Evolutionary conservation across 306 rosid species (phyloP).

Genomic region (Vigna nakashimae): DNA sequence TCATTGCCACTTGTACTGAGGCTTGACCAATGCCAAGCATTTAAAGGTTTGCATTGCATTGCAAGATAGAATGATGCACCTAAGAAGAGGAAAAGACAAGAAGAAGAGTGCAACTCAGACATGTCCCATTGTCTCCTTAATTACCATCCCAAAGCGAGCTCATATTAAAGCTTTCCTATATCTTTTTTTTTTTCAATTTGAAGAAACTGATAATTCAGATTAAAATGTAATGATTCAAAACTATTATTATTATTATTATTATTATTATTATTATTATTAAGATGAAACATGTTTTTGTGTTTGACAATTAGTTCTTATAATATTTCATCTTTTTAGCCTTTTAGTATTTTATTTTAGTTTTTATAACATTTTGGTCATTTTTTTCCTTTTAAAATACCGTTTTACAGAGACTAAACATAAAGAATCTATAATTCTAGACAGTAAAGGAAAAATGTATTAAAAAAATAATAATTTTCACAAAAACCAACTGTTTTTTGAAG

Average conservation of each 20-base stretch:
- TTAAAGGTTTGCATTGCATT: constrained; percentile 57
- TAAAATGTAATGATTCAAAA: constrained; percentile 10
- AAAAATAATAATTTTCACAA: no score
- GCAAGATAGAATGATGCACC: constrained; percentile 60
- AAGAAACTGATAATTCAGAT: not conserved
- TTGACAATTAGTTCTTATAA: no score
- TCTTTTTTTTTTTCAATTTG: not conserved
- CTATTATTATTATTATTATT: not conserved
- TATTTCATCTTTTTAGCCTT: no score
- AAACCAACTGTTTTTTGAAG: no score
- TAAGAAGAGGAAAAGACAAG: constrained; percentile 38
- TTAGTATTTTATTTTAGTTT: no score
- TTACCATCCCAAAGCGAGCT: constrained; percentile 53
- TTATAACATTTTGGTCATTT: no score
- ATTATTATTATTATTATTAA: no score
- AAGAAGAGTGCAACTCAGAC: constrained; percentile 47
- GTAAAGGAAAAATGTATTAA: no score
- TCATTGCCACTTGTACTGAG: constrained; percentile 39
- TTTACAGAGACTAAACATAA: no score
- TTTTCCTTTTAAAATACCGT: no score
- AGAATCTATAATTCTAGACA: no score
- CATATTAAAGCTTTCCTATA: constrained; percentile 20
- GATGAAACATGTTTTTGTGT: no score
- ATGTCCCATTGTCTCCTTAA: constrained; percentile 47
- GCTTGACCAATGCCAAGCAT: constrained; percentile 21